phyloP scores from a whole-genome alignment of 2,329 filamentous ascomycete species.

The Rhinocladiella mackenziei region DNA sequence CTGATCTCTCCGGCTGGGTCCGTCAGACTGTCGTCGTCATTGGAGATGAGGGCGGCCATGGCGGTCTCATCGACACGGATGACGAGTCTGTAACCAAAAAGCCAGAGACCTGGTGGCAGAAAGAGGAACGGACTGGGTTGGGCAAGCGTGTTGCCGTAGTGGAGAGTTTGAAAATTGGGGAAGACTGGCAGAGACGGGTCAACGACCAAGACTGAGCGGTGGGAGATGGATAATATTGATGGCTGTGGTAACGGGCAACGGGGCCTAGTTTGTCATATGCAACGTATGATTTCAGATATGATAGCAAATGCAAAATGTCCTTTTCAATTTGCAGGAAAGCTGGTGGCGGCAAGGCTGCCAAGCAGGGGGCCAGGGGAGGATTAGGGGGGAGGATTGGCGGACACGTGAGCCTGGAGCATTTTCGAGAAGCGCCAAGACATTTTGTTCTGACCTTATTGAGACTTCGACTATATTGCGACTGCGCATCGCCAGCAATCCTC shows the following conservation, averaged over 20 bases:
- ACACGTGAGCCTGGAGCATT: conserved; percentile 4
- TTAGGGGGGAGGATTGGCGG: neutral
- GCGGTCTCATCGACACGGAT: conserved; percentile 78
- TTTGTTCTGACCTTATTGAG: conserved; percentile 11
- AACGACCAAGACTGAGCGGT: conserved; percentile 54
- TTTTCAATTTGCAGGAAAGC: no score
- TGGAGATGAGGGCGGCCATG: conserved; percentile 56
- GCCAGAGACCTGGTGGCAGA: conserved; percentile 64
- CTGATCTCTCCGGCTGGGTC: conserved; percentile 62
- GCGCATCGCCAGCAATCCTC: conserved; percentile 8
- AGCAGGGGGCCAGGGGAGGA: neutral
- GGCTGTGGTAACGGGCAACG: neutral
- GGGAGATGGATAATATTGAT: neutral
- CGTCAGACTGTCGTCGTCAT: conserved; percentile 59
- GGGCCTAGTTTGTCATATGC: neutral
- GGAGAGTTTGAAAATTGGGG: conserved; percentile 72
- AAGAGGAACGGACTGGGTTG: conserved; percentile 74
- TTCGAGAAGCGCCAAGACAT: conserved; percentile 4
- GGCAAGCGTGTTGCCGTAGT: conserved; percentile 86
- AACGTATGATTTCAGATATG: neutral
- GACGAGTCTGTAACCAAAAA: conserved; percentile 48
- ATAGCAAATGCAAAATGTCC: neutral
- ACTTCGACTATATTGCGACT: conserved; percentile 9
- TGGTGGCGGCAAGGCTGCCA: neutral
- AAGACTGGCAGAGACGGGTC: conserved; percentile 81